Evolutionary conservation across 73 alveolate species (phyloP), one percentile per base, ranked within the genome.

Genomic region (Symbiodinium pilosum): DNA sequence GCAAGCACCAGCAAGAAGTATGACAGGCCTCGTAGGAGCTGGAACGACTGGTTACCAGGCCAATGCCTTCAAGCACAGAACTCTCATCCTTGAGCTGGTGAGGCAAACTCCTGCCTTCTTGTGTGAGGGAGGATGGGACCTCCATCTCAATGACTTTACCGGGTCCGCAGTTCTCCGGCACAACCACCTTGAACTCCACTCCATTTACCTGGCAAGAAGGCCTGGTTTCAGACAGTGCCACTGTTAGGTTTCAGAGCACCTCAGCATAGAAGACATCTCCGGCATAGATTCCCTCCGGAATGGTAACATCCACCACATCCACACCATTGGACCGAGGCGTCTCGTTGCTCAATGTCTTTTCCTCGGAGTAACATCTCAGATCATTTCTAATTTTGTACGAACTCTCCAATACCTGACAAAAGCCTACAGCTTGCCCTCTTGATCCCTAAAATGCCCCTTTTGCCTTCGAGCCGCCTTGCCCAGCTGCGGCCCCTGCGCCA

Each of bases 131-230:
- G 8, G 85, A 73, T 16, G 85, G 85, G 11, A 73, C 85, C 85
- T 73, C 85, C 85, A 73, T 73, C 85, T 73, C 85, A 34, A 73
- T 73, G 44, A 73, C 24, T n/a, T n/a, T 73, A 14, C 85, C 85
- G 14, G 85, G 85, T n/a, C 85, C 85, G 85, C 85, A 73, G 44
- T 73, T 73, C 85, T 73, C 85, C 44, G 85, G 85, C 85, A 73
- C 85, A n/a, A 73, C 85, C 11, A 73, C 85, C 85, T 73, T 73
- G 85, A 73, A 73, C 85, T 73, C 85, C 85, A 73, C 85, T 18
- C 85, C 85, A 16, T 73, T 73, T 43, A 73, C 85, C 85, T 73
- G 85, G 32, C 32, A 18, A 18, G 75, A 20, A 26, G 81, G 59
- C 14, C 6, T 47, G 21, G 21, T 47, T 9, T 6, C 14, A 47